Conservation (phyloP, 345 rosid genomes). For the Ailanthus altissimus region DNA sequence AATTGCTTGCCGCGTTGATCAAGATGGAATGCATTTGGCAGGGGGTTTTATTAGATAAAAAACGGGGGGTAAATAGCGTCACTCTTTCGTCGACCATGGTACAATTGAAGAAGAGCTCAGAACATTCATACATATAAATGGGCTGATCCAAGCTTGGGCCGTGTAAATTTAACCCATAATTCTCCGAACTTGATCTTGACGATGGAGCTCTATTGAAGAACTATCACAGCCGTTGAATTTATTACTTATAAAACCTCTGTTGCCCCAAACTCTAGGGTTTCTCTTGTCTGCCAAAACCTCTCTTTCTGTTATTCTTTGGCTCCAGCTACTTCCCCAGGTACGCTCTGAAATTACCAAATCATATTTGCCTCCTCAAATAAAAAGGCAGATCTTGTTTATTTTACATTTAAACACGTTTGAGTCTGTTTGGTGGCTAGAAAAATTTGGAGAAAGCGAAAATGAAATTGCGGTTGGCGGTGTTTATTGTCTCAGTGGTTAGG, state of each 20-base stretch:
- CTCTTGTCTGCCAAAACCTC: conserved; percentile 12
- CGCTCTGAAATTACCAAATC: neutral
- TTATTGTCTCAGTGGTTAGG: neutral
- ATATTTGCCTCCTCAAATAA: neutral
- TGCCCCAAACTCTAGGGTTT: conserved; percentile 3
- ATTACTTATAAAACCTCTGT: neutral
- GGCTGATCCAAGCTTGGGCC: neutral
- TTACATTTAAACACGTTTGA: neutral
- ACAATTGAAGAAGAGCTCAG: neutral
- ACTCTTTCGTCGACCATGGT: neutral
- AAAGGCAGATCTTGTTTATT: too few species aligned
- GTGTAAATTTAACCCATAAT: neutral
- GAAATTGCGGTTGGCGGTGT: neutral
- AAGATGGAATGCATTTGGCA: too few species aligned
- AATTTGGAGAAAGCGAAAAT: neutral
- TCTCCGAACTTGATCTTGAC: neutral
- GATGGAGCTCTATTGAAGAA: neutral
- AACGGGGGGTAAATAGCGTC: too few species aligned
- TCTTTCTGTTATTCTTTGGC: neutral
- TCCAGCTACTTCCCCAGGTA: neutral
- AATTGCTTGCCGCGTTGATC: too few species aligned
- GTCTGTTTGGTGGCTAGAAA: neutral
- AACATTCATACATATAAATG: too few species aligned
- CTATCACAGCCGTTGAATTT: neutral
- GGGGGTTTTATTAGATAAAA: too few species aligned